Evolutionary conservation across 2,329 filamentous ascomycete species (phyloP), one percentile per base, ranked within the genome.

Genomic region (Colletotrichum coccodes): DNA sequence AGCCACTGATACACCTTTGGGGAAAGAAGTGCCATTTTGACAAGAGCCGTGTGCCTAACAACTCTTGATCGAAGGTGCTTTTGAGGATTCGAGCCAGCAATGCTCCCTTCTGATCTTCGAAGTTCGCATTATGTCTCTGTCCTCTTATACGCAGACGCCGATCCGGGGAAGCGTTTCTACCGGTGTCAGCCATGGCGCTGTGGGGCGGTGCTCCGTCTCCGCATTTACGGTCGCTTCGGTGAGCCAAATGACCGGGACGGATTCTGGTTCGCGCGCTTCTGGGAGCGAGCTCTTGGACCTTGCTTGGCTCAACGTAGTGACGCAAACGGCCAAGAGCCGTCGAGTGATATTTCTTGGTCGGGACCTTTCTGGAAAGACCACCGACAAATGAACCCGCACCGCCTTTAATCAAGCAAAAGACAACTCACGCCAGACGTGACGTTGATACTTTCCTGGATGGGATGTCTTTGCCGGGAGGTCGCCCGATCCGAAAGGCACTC

Each of bases 1-100:
- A 91, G 71, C 73, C 86, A 86, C 78, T 87, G 74, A 44, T 34
- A 65, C n/a, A 54, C 23, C 53, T 65, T 60, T 18, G 62, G 62
- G 0, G 62, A 65, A 47, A 60, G 62, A 47, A 65, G 62, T 46
- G 46, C 62, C 62, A 60, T 46, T 53, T 52, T 38, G 28, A 40
- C 11, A 30, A 14, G n/a, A 34, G 44, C 32, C 21, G 6, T 32
- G n/a, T 23, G 12, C 34, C 18, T 54, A 28, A 46, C n/a, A 7
- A 7, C 38, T 30, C 26, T 26, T 16, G 21, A 47, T 6, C 4
- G 30, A 54, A 14, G 28, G 4, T 32, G 34, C 21, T 62, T 21
- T 9, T 16, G 5, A 30, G 23, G 23, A 46, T 21, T 42, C n/a
- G 23, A 47, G 21, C 21, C 40, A 6, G 5, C 26, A n/a, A 4